phyloP scores from a whole-genome alignment of 495 filamentous ascomycete genomes.

The Arthonia radiata region DNA sequence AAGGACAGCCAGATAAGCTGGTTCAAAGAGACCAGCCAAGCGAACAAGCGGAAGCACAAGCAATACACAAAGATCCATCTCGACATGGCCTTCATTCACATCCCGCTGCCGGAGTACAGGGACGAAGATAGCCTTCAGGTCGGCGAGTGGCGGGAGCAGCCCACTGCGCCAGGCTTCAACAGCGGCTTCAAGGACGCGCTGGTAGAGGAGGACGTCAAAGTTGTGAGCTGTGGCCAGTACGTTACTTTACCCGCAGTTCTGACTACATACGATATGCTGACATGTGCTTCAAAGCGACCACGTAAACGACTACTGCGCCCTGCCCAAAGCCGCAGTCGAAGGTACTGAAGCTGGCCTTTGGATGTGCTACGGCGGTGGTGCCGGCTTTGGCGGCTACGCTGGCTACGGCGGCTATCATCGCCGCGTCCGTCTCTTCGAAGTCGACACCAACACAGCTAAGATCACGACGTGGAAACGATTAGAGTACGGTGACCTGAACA shows the following conservation, averaged over 20 bases:
- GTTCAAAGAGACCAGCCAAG: constrained; percentile 55
- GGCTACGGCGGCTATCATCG: constrained; percentile 70
- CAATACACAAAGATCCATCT: constrained; percentile 81
- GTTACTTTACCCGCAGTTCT: constrained; percentile 11
- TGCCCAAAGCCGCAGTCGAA: constrained; percentile 27
- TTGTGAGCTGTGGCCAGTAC: constrained; percentile 80
- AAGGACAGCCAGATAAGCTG: constrained; percentile 83
- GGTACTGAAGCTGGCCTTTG: constrained; percentile 39
- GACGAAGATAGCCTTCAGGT: constrained; percentile 19
- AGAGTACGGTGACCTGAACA: constrained; percentile 53
- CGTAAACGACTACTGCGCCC: constrained; percentile 83
- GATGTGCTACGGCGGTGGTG: constrained; percentile 92
- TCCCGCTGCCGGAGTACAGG: constrained; percentile 75
- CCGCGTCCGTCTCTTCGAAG: constrained; percentile 67
- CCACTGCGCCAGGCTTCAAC: constrained; percentile 74
- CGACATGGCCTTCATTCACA: constrained; percentile 93
- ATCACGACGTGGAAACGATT: constrained; percentile 82
- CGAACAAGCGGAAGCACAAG: constrained; percentile 41
- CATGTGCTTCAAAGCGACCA: constrained; percentile 37
- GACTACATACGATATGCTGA: neutral
- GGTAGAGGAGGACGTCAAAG: constrained; percentile 54
- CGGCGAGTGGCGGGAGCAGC: constrained; percentile 44
- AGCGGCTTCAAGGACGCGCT: constrained; percentile 70
- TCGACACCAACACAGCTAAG: constrained; percentile 67
- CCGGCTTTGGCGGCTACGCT: constrained; percentile 82